Base-by-base conservation (phyloP, 75 land plant species). In the Pinus tabuliformis region DNA sequence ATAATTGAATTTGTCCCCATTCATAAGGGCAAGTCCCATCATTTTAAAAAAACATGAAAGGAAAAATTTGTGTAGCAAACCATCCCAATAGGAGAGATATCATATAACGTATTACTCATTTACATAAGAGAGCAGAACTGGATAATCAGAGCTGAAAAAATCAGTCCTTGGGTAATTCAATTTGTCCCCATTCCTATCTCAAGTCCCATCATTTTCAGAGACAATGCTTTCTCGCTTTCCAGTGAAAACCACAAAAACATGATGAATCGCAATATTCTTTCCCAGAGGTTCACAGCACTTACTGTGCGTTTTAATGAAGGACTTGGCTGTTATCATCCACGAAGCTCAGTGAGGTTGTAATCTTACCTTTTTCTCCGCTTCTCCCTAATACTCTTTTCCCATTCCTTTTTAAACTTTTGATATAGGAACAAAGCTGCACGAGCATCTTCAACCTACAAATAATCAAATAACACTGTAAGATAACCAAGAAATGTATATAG, bases 371-470 rank as follows among this genome's bases (percentile, higher is more conserved):
- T 26, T 26, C 17, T 66, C 18, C 45, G 21, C 52, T 68, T 68
- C 21, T 75, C 73, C 64, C 86, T 91, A 26, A 92, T 30, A 59
- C 80, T 79, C 75, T 80, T 89, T 76, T 96, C 97, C 97, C 97
- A 96, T 58, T 88, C 86, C 59, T 85, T 89, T 74, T 80, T 94
- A 62, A 84, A 76, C 62, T 86, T 90, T 76, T 87, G 89, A 76
- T 96, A 96, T 21, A 96, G 80, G 73, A 78, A 76, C 97, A 96
- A 91, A 60, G 91, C 95, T 59, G 97, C 94, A 24, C 94, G 89
- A 39, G 99, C 95, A 89, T 96, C 99, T 78, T 96, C 91, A 65
- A 93, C 75, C 99, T 96, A 86, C 49, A 82, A 76, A 28, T 63
- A 80, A 52, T 14, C 52, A 42, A 42, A 68, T 42, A 49, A 49